A percentile compares a stretch with the other conserved stretches of the same genome.
phyloP scores from a whole-genome alignment of 2,329 filamentous ascomycete genomes.

The Trichoderma simmonsii region DNA sequence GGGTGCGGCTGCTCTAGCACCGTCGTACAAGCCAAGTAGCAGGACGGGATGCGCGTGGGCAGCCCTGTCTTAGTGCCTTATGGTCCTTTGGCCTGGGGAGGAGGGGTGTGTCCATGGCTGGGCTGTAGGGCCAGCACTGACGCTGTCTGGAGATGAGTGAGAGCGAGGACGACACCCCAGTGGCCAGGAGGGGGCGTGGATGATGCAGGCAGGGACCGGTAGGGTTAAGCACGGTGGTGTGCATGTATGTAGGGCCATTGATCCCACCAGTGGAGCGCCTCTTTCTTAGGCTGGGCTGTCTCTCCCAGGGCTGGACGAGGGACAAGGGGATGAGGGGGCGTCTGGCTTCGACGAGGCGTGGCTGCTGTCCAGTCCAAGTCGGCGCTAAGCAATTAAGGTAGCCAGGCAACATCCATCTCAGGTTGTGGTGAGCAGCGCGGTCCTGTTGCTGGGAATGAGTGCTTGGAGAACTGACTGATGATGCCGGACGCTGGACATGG shows the following conservation, averaged over 20 bases:
- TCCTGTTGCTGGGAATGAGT: background rate
- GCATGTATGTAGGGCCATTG: slow-evolving; percentile 11
- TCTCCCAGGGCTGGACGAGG: slow-evolving; percentile 15
- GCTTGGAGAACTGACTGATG: background rate
- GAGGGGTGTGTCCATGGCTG: background rate
- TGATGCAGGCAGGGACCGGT: slow-evolving; percentile 3
- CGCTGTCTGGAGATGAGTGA: background rate
- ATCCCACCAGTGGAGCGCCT: slow-evolving; percentile 15
- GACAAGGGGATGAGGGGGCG: slow-evolving; percentile 4
- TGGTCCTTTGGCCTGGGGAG: slow-evolving; percentile 5
- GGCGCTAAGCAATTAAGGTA: slow-evolving; percentile 14
- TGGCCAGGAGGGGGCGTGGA: slow-evolving; percentile 9
- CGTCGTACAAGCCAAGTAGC: slow-evolving; percentile 13
- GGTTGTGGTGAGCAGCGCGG: slow-evolving; percentile 8
- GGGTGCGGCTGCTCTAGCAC: slow-evolving; percentile 20
- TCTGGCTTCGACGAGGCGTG: slow-evolving; percentile 9
- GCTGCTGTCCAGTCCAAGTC: background rate
- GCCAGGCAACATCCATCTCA: slow-evolving; percentile 17
- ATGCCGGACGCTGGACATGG: slow-evolving; percentile 10
- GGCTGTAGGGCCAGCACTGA: slow-evolving; percentile 13
- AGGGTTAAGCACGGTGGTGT: slow-evolving; percentile 10
- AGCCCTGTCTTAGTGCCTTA: slow-evolving; percentile 14
- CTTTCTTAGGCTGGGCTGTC: slow-evolving; percentile 8
- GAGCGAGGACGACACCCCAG: background rate
- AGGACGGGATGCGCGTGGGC: slow-evolving; percentile 16